Evolutionary conservation across 2,329 filamentous ascomycete species (phyloP).

Genomic region (Plectosphaerella sp.): DNA sequence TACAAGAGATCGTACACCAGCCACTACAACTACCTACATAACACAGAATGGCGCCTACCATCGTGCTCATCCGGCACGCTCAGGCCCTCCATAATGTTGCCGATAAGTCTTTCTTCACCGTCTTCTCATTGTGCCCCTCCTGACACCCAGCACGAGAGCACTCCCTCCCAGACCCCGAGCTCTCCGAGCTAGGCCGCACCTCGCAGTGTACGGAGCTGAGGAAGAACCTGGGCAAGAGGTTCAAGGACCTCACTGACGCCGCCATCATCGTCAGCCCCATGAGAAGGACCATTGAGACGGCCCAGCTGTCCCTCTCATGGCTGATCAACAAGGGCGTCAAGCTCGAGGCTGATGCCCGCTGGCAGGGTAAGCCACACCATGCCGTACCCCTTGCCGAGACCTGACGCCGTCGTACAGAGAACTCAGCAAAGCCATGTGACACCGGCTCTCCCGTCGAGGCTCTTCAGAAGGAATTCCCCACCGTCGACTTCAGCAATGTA

Average conservation of each 20-base stretch:
- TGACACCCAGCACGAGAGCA: conserved; percentile 37
- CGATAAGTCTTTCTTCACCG: conserved; percentile 34
- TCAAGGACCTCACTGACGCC: conserved; percentile 25
- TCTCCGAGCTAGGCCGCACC: conserved; percentile 41
- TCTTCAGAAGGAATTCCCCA: conserved; percentile 45
- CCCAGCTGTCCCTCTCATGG: conserved; percentile 53
- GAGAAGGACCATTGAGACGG: conserved; percentile 62
- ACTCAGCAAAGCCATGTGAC: conserved; percentile 55
- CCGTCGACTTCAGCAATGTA: conserved; percentile 50
- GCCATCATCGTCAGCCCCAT: conserved; percentile 61
- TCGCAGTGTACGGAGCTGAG: conserved; percentile 43
- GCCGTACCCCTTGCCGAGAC: not conserved
- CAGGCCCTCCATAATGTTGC: conserved; percentile 58
- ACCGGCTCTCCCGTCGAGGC: conserved; percentile 44
- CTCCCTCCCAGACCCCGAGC: conserved; percentile 42
- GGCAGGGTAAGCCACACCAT: conserved; percentile 49
- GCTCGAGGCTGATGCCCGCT: conserved; percentile 54
- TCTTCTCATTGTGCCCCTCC: conserved; percentile 5
- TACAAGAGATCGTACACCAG: not conserved
- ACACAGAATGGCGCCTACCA: conserved; percentile 42
- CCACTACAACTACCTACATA: too few relatives aligned
- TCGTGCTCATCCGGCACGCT: conserved; percentile 87
- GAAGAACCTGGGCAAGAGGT: conserved; percentile 33
- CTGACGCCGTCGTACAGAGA: conserved; percentile 34
- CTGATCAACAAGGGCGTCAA: conserved; percentile 49